A percentile compares a stretch with the other conserved stretches of the same genome.
Conservation (phyloP, 2,329 filamentous ascomycete genomes). For the Botryotinia narcissicola region DNA sequence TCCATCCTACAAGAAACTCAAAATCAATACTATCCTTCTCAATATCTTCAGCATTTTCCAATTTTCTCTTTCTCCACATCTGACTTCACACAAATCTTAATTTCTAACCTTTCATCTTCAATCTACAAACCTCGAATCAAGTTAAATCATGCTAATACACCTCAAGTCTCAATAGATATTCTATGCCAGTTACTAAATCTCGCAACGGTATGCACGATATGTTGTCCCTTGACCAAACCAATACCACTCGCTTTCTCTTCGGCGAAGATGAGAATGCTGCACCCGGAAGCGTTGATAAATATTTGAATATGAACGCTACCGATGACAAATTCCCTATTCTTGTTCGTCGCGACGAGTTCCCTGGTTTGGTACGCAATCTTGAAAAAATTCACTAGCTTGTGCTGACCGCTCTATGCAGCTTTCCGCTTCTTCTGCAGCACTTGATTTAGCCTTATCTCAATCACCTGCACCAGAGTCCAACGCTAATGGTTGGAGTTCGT, state of each 20-base stretch:
- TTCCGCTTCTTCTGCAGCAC: slow-evolving; percentile 75
- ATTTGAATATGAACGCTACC: slow-evolving; percentile 67
- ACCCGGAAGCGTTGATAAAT: slow-evolving; percentile 60
- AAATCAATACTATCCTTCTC: slow-evolving; percentile 6
- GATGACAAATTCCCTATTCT: slow-evolving; percentile 88
- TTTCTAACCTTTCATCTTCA: slow-evolving; percentile 8
- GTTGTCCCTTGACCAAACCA: slow-evolving; percentile 70
- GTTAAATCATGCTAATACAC: slow-evolving; percentile 28
- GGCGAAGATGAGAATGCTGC: slow-evolving; percentile 65
- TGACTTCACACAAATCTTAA: background rate
- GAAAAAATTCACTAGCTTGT: slow-evolving; percentile 14
- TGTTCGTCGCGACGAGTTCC: slow-evolving; percentile 57
- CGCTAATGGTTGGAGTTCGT: slow-evolving; percentile 36
- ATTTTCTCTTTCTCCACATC: background rate
- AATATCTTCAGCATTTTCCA: slow-evolving; percentile 16
- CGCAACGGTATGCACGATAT: slow-evolving; percentile 66
- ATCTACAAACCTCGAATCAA: slow-evolving; percentile 15
- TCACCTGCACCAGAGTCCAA: slow-evolving; percentile 59
- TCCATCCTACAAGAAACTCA: background rate
- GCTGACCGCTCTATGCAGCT: slow-evolving; percentile 57
- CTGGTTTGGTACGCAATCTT: slow-evolving; percentile 34
- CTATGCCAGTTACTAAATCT: slow-evolving; percentile 80
- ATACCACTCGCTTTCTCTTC: slow-evolving; percentile 83
- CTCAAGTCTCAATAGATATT: slow-evolving; percentile 79
- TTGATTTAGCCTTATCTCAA: slow-evolving; percentile 73